Conservation (phyloP, 495 filamentous ascomycete species). For the Entonaema liquescens region DNA sequence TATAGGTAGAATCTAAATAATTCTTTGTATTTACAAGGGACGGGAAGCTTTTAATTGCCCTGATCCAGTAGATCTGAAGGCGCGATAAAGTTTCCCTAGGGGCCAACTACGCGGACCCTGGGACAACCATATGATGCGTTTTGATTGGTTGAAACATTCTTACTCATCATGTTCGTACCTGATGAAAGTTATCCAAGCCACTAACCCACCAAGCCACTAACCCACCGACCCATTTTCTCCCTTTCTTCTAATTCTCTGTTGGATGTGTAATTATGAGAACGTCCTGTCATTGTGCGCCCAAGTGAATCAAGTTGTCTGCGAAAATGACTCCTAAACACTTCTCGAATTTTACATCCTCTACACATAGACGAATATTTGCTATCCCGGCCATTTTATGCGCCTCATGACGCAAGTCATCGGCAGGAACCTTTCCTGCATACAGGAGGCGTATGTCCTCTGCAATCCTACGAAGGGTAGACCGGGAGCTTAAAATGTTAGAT, state of each 20-base stretch:
- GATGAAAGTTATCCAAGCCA: not conserved
- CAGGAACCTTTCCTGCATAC: conserved; percentile 22
- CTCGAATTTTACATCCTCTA: not conserved
- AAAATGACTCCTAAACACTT: not conserved
- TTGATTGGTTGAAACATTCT: conserved; percentile 12
- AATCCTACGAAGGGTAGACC: conserved; percentile 3
- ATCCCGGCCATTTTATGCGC: conserved; percentile 14
- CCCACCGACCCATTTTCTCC: not conserved
- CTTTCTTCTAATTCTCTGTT: not conserved
- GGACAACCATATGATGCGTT: not conserved
- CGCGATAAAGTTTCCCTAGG: not conserved
- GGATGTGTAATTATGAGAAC: not conserved
- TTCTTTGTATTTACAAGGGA: too few relatives aligned
- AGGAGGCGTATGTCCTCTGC: conserved; percentile 11
- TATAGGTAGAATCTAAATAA: too few relatives aligned
- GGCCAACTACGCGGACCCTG: not conserved
- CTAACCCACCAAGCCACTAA: too few relatives aligned
- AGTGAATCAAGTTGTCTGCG: not conserved
- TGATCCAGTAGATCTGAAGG: not conserved
- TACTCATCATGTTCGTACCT: not conserved
- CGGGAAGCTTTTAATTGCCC: too few relatives aligned
- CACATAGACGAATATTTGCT: not conserved
- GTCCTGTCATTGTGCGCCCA: not conserved
- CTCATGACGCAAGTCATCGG: conserved; percentile 27
- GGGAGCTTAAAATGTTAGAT: conserved; percentile 6